Conservation (phyloP, 768 basidiomycete genomes). For the Boletus eberwhitei region DNA sequence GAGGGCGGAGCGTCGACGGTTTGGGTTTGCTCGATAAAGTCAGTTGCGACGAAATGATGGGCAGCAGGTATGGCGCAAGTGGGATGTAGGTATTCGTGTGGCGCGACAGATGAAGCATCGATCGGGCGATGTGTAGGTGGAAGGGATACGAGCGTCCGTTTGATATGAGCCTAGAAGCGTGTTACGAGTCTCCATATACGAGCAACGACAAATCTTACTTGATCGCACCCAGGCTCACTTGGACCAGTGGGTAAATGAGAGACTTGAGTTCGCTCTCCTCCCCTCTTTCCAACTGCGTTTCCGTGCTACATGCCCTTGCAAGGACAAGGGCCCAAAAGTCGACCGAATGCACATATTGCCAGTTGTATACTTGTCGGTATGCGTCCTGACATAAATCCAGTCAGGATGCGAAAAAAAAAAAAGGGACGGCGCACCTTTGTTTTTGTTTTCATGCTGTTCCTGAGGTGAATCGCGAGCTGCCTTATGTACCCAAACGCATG, state of each 20-base stretch:
- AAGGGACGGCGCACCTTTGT: slow-evolving; percentile 55
- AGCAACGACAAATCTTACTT: slow-evolving; percentile 51
- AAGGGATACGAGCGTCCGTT: slow-evolving; percentile 92
- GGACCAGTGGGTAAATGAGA: slow-evolving; percentile 94
- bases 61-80: slow-evolving; percentile 80
- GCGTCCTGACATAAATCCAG: slow-evolving; percentile 56
- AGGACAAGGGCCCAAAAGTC: slow-evolving; percentile 96
- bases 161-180: slow-evolving; percentile 69
- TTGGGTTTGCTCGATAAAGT: slow-evolving; percentile 68
- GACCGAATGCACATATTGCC: slow-evolving; percentile 94
- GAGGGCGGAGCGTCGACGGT: slow-evolving; percentile 78
- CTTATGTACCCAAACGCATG: slow-evolving; percentile 96
- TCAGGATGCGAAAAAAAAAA: slow-evolving; percentile 5
- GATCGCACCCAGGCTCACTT: slow-evolving; percentile 89
- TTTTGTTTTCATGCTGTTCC: slow-evolving; percentile 87
- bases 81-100: slow-evolving; percentile 88
- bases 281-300: slow-evolving; percentile 48
- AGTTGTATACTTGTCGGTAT: slow-evolving; percentile 95
- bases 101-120: slow-evolving; percentile 78
- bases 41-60: slow-evolving; percentile 77
- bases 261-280: slow-evolving; percentile 76
- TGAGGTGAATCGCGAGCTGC: slow-evolving; percentile 87
- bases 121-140: slow-evolving; percentile 88
- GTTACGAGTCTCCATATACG: not conserved
- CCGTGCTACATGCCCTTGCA: slow-evolving; percentile 69